Conservation (phyloP, 129 eudicot genomes). For the Tagetes erecta region DNA sequence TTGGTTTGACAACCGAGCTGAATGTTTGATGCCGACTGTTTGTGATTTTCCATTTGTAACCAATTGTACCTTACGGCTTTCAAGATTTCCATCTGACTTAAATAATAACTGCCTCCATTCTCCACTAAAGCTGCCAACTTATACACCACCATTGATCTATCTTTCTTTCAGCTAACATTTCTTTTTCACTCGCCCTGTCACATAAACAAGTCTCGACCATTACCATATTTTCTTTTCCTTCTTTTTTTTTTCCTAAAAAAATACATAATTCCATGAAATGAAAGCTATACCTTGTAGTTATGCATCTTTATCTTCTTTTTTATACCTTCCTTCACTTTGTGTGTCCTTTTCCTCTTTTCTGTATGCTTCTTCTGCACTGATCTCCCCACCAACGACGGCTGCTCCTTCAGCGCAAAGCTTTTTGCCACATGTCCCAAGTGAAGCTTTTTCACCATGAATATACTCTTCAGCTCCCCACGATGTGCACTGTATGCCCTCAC, state of each 20-base stretch:
- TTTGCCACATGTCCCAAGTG: constrained; percentile 96
- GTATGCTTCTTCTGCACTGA: constrained; percentile 70
- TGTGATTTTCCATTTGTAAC: too few species aligned
- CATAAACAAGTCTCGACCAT: constrained; percentile 1
- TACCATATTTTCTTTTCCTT: neutral
- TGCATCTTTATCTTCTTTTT: constrained; percentile 53
- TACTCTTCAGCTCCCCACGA: constrained; percentile 80
- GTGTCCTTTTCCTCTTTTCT: constrained; percentile 63
- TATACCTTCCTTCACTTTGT: constrained; percentile 43
- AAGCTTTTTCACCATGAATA: constrained; percentile 92
- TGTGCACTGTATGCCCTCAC: constrained; percentile 95
- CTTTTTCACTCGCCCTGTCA: constrained; percentile 22
- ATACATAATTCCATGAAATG: neutral
- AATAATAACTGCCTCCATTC: too few species aligned
- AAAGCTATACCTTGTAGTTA: constrained; percentile 15
- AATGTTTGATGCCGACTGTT: too few species aligned
- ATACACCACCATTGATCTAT: constrained; percentile 19
- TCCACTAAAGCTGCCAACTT: constrained; percentile 26
- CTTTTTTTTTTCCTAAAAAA: neutral
- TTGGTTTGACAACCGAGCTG: too few species aligned
- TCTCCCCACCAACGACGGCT: constrained; percentile 80
- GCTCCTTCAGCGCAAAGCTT: constrained; percentile 92
- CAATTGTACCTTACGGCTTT: too few species aligned
- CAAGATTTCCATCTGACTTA: too few species aligned
- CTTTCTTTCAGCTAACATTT: neutral